phyloP scores from a whole-genome alignment of 2,329 filamentous ascomycete genomes.

The Neonectria punicea region DNA sequence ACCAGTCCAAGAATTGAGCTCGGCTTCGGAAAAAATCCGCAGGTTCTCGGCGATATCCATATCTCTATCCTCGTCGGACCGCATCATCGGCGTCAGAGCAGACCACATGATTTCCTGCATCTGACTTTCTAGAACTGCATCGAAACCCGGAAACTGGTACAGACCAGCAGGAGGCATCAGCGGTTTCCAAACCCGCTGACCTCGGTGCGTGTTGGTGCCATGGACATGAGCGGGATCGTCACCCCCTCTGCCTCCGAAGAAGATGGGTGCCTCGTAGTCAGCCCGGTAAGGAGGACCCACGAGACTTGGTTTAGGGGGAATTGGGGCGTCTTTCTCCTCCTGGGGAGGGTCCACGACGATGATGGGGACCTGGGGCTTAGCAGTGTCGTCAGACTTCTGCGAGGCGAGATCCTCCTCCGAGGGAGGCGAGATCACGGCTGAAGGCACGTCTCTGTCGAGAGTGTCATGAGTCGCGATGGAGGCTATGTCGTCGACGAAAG shows the following conservation, averaged over 20 bases:
- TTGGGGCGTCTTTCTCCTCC: neutral
- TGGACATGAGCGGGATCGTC: too few species aligned
- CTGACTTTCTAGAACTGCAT: too few species aligned
- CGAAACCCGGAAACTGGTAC: too few species aligned
- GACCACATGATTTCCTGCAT: too few species aligned
- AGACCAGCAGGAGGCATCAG: too few species aligned
- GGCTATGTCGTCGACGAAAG: constrained; percentile 9
- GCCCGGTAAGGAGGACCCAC: neutral
- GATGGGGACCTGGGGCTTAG: neutral
- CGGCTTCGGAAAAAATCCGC: neutral
- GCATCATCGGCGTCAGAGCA: neutral
- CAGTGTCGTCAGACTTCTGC: neutral
- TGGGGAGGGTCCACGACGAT: neutral
- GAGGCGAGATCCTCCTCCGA: neutral
- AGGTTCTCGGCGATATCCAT: neutral
- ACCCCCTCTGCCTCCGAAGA: neutral
- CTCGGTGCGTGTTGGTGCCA: too few species aligned
- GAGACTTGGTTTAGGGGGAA: neutral
- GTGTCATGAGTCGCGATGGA: neutral
- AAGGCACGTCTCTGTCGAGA: neutral
- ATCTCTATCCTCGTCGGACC: neutral
- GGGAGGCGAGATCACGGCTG: neutral
- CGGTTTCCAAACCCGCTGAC: too few species aligned
- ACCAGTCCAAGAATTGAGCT: neutral
- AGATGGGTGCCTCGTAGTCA: neutral